phyloP scores from a whole-genome alignment of 192 early-diverging fungal species.

The Rhizoclosmatium globosum region DNA sequence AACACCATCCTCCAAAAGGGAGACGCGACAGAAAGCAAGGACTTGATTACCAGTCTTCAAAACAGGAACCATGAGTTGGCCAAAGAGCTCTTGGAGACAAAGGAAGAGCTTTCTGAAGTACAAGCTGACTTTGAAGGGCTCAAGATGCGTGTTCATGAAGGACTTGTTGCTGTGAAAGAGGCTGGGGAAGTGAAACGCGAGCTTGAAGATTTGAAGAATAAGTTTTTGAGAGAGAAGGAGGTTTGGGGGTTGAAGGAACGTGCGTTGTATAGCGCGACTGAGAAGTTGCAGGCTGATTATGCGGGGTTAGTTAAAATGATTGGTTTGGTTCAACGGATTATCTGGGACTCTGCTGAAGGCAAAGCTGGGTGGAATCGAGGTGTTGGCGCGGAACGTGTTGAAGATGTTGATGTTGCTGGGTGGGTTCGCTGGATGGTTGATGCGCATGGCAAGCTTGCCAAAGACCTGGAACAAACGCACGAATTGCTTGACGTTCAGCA shows the following conservation, averaged over 20 bases:
- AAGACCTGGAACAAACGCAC: slow-evolving; percentile 29
- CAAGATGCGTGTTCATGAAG: slow-evolving; percentile 1
- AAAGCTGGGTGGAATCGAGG: slow-evolving; percentile 7
- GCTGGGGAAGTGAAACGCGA: slow-evolving; percentile 22
- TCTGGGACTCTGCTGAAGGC: slow-evolving; percentile 21
- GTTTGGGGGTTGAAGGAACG: slow-evolving; percentile 34
- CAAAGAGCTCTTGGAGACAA: background rate
- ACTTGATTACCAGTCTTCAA: slow-evolving; percentile 8
- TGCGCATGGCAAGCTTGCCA: background rate
- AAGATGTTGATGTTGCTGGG: slow-evolving; percentile 35
- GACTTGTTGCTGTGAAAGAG: background rate
- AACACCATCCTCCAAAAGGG: slow-evolving; percentile 22
- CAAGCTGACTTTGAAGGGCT: background rate
- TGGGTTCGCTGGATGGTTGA: slow-evolving; percentile 37
- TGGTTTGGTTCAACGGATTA: background rate
- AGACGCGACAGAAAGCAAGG: background rate
- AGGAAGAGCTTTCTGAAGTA: background rate
- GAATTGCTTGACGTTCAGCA: slow-evolving; percentile 42
- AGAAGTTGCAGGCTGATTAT: slow-evolving; percentile 22
- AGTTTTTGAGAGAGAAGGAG: slow-evolving; percentile 27
- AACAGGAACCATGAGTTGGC: slow-evolving; percentile 20
- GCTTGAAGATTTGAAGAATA: background rate
- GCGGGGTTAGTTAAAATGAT: slow-evolving; percentile 7
- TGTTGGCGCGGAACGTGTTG: background rate
- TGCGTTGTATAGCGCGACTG: slow-evolving; percentile 35